These are phyloP conservation scores for Neurospora sp. DNA, from an alignment of 495 filamentous ascomycete genomes.

Conservation along the genomic window DNA sequence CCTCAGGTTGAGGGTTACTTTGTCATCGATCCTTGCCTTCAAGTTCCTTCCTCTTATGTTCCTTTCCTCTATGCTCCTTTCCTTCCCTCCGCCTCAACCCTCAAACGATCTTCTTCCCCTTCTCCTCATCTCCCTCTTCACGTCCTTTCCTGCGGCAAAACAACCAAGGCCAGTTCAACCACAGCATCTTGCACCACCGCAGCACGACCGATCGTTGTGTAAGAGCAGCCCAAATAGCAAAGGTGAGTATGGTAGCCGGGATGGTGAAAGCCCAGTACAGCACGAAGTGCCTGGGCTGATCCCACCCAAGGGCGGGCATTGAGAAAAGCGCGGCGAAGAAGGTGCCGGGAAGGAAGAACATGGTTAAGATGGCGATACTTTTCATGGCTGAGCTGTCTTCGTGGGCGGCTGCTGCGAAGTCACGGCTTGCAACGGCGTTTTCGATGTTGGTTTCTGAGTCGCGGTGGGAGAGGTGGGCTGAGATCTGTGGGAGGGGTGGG, in stretches of 20 bases:
- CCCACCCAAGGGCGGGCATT: not conserved
- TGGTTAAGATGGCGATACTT: constrained; percentile 42
- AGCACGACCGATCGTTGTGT: not conserved
- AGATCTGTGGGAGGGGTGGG: not conserved
- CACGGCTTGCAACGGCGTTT: constrained; percentile 14
- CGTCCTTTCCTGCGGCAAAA: not conserved
- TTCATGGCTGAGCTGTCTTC: constrained; percentile 43
- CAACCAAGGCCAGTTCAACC: not conserved
- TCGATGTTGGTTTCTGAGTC: not conserved
- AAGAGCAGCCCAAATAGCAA: not conserved
- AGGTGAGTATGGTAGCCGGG: not conserved
- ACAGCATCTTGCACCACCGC: not conserved
- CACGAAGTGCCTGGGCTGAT: not conserved
- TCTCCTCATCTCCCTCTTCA: not conserved
- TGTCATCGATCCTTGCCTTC: not conserved
- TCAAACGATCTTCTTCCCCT: not conserved
- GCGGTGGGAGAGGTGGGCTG: not conserved
- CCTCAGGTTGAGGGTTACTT: not conserved
- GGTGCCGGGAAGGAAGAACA: constrained; percentile 44
- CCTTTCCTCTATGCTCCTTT: not conserved
- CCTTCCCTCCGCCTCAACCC: not conserved
- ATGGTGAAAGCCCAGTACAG: not conserved
- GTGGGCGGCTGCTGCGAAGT: constrained; percentile 33
- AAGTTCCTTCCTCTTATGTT: too few relatives aligned
- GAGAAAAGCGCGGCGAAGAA: constrained; percentile 33